phyloP scores from a whole-genome alignment of 768 basidiomycete genomes.

The Trametes villosa region DNA sequence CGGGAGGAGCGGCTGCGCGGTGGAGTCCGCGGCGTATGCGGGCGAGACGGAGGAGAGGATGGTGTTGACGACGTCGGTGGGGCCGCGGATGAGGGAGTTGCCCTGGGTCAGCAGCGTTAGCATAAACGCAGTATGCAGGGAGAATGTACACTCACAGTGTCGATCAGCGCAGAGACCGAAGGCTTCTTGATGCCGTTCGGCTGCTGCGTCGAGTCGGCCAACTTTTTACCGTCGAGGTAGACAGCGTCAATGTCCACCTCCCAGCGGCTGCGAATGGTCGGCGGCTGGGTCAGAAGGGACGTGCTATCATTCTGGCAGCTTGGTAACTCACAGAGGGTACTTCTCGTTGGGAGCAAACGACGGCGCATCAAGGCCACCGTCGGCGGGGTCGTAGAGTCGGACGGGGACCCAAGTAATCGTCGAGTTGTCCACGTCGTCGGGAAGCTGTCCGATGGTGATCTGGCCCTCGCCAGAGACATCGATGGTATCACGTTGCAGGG shows the following conservation, averaged over 20 bases:
- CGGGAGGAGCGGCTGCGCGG: slow-evolving; percentile 44
- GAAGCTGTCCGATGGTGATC: slow-evolving; percentile 70
- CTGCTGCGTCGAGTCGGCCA: slow-evolving; percentile 58
- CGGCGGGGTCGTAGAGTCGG: slow-evolving; percentile 52
- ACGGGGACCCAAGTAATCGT: slow-evolving; percentile 72
- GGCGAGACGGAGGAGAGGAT: slow-evolving; percentile 50
- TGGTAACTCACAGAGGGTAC: slow-evolving; percentile 37
- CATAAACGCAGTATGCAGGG: neutral
- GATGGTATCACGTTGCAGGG: slow-evolving; percentile 70
- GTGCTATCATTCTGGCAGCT: too few species aligned
- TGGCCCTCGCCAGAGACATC: slow-evolving; percentile 71
- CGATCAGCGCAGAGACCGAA: slow-evolving; percentile 65
- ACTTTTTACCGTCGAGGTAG: slow-evolving; percentile 65
- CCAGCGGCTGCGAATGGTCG: slow-evolving; percentile 48
- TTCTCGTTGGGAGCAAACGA: slow-evolving; percentile 65
- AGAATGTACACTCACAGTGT: slow-evolving; percentile 57
- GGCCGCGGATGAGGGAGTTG: slow-evolving; percentile 78
- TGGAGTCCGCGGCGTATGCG: slow-evolving; percentile 25
- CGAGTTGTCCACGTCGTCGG: slow-evolving; percentile 50
- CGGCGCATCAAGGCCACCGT: slow-evolving; percentile 63
- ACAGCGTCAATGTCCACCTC: slow-evolving; percentile 75
- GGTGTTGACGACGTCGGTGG: slow-evolving; percentile 58
- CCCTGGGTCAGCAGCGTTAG: slow-evolving; percentile 48
- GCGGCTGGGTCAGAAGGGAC: too few species aligned
- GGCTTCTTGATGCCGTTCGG: slow-evolving; percentile 43